These are phyloP conservation scores for Trichoderma gracile DNA, from an alignment of 2,329 filamentous ascomycete species.

Conservation along the genomic window DNA sequence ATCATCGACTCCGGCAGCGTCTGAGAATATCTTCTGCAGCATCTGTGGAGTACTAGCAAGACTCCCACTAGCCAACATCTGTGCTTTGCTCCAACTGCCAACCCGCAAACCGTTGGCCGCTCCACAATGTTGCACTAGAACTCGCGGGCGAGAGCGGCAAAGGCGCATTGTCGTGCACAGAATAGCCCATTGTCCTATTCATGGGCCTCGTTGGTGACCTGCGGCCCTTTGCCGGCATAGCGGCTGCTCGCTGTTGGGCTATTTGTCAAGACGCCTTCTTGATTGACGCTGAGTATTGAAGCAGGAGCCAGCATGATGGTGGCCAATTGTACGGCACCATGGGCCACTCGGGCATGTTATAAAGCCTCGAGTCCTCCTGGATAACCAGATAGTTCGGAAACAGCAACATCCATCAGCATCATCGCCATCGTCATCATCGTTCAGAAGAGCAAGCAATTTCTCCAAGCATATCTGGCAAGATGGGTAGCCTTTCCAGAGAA, in stretches of 20 bases:
- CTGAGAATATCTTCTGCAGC: not conserved
- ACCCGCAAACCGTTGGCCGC: not conserved
- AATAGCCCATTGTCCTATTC: constrained; percentile 1
- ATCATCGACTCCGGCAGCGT: too few relatives aligned
- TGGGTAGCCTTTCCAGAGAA: not conserved
- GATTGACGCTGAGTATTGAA: not conserved
- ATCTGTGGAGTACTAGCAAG: not conserved
- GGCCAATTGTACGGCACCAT: not conserved
- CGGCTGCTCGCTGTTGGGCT: not conserved
- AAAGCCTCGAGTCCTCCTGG: not conserved
- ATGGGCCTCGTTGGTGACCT: not conserved
- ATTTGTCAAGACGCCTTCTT: not conserved
- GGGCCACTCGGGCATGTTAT: not conserved
- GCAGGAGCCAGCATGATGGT: not conserved
- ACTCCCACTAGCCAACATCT: not conserved
- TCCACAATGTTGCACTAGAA: not conserved
- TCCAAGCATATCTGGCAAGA: constrained; percentile 2
- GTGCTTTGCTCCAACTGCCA: not conserved
- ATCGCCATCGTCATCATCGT: too few relatives aligned
- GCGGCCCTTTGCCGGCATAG: not conserved
- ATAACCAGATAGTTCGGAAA: not conserved
- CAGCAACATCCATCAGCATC: not conserved
- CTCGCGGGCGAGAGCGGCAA: not conserved
- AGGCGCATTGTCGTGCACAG: not conserved
- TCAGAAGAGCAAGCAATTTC: not conserved